A percentile compares a stretch with the other conserved stretches of the same genome.
Evolutionary conservation across 2,329 filamentous ascomycete species (phyloP).

Genomic region (Arthrobotrys musiformis): DNA sequence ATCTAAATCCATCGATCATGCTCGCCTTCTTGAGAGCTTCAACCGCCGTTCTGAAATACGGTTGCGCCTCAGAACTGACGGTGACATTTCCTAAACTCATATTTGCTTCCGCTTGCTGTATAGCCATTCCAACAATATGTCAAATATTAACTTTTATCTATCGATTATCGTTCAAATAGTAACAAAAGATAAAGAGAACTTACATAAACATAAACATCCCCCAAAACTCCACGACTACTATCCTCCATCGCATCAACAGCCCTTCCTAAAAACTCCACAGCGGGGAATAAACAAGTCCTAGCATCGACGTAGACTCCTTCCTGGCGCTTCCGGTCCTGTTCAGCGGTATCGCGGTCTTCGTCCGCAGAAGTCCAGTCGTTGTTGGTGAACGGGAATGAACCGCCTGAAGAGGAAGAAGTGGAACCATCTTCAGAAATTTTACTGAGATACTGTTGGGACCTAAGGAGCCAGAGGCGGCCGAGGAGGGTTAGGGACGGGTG

Average conservation of each 20-base stretch:
- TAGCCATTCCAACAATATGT: neutral
- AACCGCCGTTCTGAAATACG: conserved; percentile 42
- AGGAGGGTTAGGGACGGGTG: conserved; percentile 33
- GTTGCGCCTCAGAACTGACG: conserved; percentile 44
- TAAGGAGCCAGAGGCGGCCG: conserved; percentile 47
- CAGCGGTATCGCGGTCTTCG: conserved; percentile 45
- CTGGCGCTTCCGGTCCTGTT: conserved; percentile 44
- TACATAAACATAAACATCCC: conserved; percentile 46
- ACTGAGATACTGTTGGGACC: conserved; percentile 37
- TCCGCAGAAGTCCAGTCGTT: conserved; percentile 52
- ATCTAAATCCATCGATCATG: conserved; percentile 37
- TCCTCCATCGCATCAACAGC: conserved; percentile 33
- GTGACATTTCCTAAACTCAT: conserved; percentile 53
- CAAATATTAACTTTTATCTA: conserved; percentile 5
- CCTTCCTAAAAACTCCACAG: conserved; percentile 42
- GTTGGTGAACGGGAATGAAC: conserved; percentile 51
- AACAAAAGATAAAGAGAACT: neutral
- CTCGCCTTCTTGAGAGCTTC: conserved; percentile 48
- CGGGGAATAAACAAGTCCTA: conserved; percentile 49
- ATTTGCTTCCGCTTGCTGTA: conserved; percentile 52
- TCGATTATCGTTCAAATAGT: neutral
- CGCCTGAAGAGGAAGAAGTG: conserved; percentile 39
- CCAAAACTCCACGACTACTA: neutral
- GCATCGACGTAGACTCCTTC: conserved; percentile 52
- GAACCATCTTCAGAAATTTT: conserved; percentile 54